Evolutionary conservation across 176 grass and related monocot genomes (phyloP).

Genomic region (Saccharum spontaneum): DNA sequence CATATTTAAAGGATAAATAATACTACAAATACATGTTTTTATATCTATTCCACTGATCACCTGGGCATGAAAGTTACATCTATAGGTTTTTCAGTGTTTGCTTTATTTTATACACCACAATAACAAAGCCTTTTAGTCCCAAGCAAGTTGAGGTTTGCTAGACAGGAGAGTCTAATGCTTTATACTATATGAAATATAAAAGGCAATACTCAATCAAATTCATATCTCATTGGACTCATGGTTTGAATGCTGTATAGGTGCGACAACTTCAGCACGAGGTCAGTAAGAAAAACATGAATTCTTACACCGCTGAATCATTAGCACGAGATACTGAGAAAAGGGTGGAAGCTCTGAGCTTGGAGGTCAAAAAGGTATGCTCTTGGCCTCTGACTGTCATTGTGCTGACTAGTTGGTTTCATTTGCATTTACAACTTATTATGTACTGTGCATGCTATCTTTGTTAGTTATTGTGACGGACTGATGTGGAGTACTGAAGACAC

Average conservation of each 20-base stretch:
- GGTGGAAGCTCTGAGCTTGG: conserved; percentile 56
- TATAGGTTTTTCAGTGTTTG: background rate
- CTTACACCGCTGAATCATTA: conserved; percentile 51
- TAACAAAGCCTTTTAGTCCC: background rate
- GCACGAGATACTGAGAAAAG: conserved; percentile 58
- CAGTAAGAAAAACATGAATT: conserved; percentile 52
- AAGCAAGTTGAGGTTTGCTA: background rate
- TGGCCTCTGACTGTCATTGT: conserved; percentile 10
- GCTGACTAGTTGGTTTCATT: background rate
- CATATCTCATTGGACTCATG: conserved; percentile 30
- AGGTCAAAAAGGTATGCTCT: conserved; percentile 61
- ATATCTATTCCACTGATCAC: conserved; percentile 11
- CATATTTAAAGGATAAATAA: background rate
- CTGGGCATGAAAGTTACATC: background rate
- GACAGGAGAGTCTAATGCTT: background rate
- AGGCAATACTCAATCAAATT: conserved; percentile 6
- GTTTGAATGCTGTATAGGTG: conserved; percentile 45
- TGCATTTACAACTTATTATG: background rate
- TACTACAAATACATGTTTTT: background rate
- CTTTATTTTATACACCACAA: background rate
- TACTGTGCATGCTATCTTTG: background rate
- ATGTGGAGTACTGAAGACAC: conserved; percentile 12
- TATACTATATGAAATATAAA: conserved; percentile 7
- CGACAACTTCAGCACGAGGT: conserved; percentile 54
- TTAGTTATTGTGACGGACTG: background rate